Base-by-base conservation (phyloP, 192 early-diverging fungal genomes). In the Gonapodya prolifera region DNA sequence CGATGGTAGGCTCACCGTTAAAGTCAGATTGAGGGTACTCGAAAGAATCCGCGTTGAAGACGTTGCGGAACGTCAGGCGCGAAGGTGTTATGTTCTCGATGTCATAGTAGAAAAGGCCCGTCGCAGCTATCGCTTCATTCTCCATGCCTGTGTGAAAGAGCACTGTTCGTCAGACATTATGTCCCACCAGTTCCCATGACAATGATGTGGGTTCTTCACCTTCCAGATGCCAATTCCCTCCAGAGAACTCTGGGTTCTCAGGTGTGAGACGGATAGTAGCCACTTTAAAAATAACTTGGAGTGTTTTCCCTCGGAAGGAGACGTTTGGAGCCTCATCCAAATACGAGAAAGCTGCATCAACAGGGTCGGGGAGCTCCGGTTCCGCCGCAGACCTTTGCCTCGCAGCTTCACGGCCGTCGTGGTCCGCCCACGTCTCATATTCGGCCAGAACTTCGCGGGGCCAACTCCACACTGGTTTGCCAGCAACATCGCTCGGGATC, bases 71-170 rank as follows among this genome's bases (percentile, higher is more conserved):
- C 0, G 75, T 75, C 32, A 92, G 84, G 0, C 82, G 81, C 30
- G 86, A 86, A 2, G 86, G 83, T n/a, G 86, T 88, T 75, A 93
- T 89, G 85, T 94, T 92, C 31, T 88, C 86, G 0, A 88, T 79
- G 74, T 86, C 84, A 81, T 92, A 92, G 80, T 92, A 93, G 80
- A 89, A 88, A 36, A 94, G 86, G 1, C 91, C 93, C 0, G 91
- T 89, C 0, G 93, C 91, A 0, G 90, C 83, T 61, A 94, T 92
- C 71, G 84, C 81, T 78, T 94, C 93, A 80, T 89, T 86, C 2
- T 82, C 81, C 85, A 89, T 91, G 1, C 87, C 45, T 61, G 45
- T 8, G 23, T 61, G 45, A 23, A 8, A 61, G 8, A 61, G n/a
- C n/a, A n/a, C n/a, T n/a, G n/a, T n/a, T n/a, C n/a, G n/a, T n/a